Conservation (phyloP, 805 yeast genomes). For the Kluyveromyces starmeri region DNA sequence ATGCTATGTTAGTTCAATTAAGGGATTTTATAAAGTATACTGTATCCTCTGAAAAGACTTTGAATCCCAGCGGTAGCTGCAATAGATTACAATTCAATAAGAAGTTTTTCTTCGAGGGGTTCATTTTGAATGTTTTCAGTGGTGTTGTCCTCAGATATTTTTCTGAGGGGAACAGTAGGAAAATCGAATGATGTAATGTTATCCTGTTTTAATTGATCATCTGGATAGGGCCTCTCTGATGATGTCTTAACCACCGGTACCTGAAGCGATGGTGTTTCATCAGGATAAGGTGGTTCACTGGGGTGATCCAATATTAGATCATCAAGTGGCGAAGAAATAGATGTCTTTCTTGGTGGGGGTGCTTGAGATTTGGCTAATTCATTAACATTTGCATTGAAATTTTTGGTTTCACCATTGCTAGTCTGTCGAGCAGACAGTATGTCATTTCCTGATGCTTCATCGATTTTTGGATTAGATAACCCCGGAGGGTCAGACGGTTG, state of each 20-base stretch:
- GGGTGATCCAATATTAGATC: constrained; percentile 6
- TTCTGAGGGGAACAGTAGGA: constrained; percentile 34
- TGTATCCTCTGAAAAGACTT: neutral
- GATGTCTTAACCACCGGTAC: neutral
- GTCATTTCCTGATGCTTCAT: neutral
- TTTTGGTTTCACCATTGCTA: neutral
- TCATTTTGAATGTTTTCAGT: constrained; percentile 8
- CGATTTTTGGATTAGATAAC: neutral
- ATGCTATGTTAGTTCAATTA: neutral
- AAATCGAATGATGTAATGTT: constrained; percentile 32
- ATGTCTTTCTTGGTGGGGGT: neutral
- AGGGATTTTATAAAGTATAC: neutral
- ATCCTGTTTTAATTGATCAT: constrained; percentile 6
- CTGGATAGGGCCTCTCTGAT: constrained; percentile 2
- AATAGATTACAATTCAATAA: constrained; percentile 23
- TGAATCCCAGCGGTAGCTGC: too few species aligned
- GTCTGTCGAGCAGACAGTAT: neutral
- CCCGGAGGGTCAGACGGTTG: constrained; percentile 9
- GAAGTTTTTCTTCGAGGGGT: constrained; percentile 16
- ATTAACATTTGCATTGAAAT: neutral
- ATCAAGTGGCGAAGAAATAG: constrained; percentile 4
- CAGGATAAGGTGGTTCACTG: constrained; percentile 18
- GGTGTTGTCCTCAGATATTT: constrained; percentile 11
- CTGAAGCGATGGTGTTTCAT: constrained; percentile 11
- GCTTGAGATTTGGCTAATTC: neutral